These are phyloP conservation scores for Aureobasidium sp. DNA, from an alignment of 2,329 filamentous ascomycete species.

Conservation along the genomic window DNA sequence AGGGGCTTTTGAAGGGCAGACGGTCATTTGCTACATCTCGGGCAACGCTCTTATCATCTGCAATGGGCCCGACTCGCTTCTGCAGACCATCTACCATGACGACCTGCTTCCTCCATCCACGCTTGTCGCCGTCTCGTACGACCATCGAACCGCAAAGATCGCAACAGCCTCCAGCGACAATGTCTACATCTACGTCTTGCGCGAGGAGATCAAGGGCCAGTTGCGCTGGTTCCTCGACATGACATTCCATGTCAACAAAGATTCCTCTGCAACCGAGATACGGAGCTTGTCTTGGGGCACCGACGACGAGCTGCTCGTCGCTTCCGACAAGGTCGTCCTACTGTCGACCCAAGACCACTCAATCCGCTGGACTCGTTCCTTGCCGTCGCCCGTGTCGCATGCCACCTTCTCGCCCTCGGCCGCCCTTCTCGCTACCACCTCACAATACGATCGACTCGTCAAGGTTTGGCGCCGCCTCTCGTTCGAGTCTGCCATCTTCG, in stretches of 20 bases:
- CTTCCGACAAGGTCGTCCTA: conserved; percentile 61
- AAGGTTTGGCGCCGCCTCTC: conserved; percentile 89
- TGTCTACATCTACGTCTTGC: conserved; percentile 72
- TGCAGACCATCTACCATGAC: conserved; percentile 89
- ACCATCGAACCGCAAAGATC: conserved; percentile 79
- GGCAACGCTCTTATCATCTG: conserved; percentile 83
- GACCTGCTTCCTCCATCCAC: conserved; percentile 45
- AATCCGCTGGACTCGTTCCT: conserved; percentile 61
- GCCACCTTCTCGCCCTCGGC: conserved; percentile 82
- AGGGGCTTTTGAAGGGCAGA: conserved; percentile 64
- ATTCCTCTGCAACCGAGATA: neutral
- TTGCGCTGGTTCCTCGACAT: conserved; percentile 62
- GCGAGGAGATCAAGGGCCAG: conserved; percentile 66
- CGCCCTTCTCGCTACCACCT: conserved; percentile 74
- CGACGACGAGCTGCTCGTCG: conserved; percentile 76
- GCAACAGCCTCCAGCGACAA: conserved; percentile 61
- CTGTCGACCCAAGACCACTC: conserved; percentile 49
- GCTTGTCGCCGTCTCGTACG: conserved; percentile 71
- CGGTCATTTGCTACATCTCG: conserved; percentile 79
- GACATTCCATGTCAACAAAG: conserved; percentile 30
- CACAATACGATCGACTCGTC: conserved; percentile 70
- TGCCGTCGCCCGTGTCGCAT: conserved; percentile 67
- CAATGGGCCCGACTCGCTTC: conserved; percentile 61
- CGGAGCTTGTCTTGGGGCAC: conserved; percentile 76
- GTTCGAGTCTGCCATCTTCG: conserved; percentile 82